A percentile compares a stretch with the other conserved stretches of the same genome.
These are phyloP conservation scores for Fusarium pseudonygamai DNA, from an alignment of 2,329 filamentous ascomycete species.

Conservation along the genomic window DNA sequence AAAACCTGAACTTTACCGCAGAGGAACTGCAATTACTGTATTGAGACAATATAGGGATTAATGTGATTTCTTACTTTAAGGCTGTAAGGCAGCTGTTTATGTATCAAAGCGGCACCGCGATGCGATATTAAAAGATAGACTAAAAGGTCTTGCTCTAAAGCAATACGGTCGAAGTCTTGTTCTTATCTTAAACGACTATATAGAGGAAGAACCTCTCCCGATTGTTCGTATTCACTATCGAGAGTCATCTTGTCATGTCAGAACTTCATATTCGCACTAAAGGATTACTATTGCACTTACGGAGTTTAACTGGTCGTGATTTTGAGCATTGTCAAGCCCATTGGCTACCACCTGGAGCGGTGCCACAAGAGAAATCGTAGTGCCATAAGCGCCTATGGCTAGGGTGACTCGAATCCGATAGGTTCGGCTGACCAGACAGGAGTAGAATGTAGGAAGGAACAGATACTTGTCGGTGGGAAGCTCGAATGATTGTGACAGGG, in stretches of 20 bases:
- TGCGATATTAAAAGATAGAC: neutral
- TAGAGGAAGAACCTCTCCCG: neutral
- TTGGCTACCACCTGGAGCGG: neutral
- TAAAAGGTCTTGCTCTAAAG: neutral
- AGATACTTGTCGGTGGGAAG: neutral
- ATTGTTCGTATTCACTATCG: neutral
- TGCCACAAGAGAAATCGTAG: neutral
- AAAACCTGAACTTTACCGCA: no score
- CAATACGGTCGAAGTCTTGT: neutral
- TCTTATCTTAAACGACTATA: neutral
- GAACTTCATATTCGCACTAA: neutral
- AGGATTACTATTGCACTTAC: neutral
- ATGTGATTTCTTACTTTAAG: fast-evolving
- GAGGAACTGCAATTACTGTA: neutral
- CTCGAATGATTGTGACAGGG: neutral
- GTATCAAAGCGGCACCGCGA: neutral
- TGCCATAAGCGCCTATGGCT: neutral
- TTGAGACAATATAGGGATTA: no score
- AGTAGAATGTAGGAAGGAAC: conserved; percentile 5
- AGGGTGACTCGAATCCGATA: neutral
- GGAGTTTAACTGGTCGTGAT: neutral
- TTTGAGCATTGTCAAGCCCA: neutral
- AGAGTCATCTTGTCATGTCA: neutral
- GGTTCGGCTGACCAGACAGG: conserved; percentile 1
- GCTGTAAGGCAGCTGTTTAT: neutral